These are phyloP conservation scores for Xerocomus brunneocitrinus DNA, from an alignment of 768 basidiomycete genomes.

Conservation along the genomic window DNA sequence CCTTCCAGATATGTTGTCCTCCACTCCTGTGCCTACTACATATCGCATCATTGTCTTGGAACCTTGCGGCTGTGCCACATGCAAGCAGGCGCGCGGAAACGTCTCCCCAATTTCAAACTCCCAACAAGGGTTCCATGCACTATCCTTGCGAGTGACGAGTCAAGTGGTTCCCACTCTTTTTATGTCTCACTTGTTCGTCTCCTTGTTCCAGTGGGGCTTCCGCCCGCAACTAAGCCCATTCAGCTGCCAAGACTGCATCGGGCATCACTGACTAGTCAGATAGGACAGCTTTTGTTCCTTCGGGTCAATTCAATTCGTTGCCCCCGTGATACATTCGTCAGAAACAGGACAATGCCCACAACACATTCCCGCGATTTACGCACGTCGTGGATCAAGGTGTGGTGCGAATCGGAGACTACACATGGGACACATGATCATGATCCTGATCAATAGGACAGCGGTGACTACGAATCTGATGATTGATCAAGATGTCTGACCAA, in stretches of 20 bases:
- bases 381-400: not conserved
- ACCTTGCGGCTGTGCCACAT: constrained; percentile 13
- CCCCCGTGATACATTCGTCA: not conserved
- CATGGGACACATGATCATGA: not conserved
- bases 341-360: constrained; percentile 4
- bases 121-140: constrained; percentile 2
- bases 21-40: constrained; percentile 19
- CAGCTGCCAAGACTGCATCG: constrained; percentile 8
- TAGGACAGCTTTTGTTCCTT: constrained; percentile 1
- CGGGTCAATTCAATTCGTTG: constrained; percentile 2
- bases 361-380: constrained; percentile 5
- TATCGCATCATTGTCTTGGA: constrained; percentile 9
- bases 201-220: constrained; percentile 13
- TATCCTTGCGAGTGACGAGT: constrained; percentile 14
- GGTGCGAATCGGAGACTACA: not conserved
- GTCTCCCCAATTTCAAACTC: constrained; percentile 23
- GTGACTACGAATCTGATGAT: not conserved
- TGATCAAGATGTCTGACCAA: not conserved
- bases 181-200: constrained; percentile 21
- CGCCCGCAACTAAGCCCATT: constrained; percentile 6
- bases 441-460: no score
- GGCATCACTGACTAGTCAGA: constrained; percentile 1
- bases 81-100: constrained; percentile 13
- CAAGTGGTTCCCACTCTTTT: constrained; percentile 8
- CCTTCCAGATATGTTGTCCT: constrained; percentile 28